Percentiles rank a stretch among this genome's conserved stretches.
phyloP scores from a whole-genome alignment of 176 grass and related monocot species.

The Luzula sylvatica region DNA sequence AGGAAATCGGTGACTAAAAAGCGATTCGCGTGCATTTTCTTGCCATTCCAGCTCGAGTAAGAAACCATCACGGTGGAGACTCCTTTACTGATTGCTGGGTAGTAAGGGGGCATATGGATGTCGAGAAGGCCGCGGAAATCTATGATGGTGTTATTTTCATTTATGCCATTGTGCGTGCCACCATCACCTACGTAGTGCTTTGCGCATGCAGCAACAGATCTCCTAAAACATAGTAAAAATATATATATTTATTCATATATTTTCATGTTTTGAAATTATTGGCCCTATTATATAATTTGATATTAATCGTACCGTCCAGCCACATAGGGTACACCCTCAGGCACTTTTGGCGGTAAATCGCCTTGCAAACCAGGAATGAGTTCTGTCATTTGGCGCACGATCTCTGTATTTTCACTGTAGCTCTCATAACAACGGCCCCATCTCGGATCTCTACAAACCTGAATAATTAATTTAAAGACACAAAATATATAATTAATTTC shows the following conservation, averaged over 20 bases:
- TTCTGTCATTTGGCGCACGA: constrained; percentile 62
- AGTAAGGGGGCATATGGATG: constrained; percentile 79
- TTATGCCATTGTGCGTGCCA: constrained; percentile 48
- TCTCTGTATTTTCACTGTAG: constrained; percentile 63
- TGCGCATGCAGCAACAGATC: constrained; percentile 76
- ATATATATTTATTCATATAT: not conserved
- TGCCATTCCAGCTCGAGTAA: constrained; percentile 75
- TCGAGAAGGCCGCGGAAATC: constrained; percentile 53
- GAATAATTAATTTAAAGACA: not conserved
- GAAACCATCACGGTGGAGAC: constrained; percentile 68
- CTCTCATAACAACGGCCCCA: constrained; percentile 94
- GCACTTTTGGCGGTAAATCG: constrained; percentile 30
- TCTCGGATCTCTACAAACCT: constrained; percentile 83
- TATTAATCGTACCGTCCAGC: constrained; percentile 31
- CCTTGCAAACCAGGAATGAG: constrained; percentile 60
- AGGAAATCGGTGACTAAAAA: constrained; percentile 60
- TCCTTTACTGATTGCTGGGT: constrained; percentile 59
- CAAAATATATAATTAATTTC: not conserved
- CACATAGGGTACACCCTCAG: constrained; percentile 51
- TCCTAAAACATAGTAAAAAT: constrained; percentile 18
- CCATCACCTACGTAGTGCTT: constrained; percentile 92
- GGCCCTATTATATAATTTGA: not conserved
- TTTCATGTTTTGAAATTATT: not conserved
- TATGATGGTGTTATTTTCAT: constrained; percentile 70
- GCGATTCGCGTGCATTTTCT: constrained; percentile 80